A percentile compares a stretch with the other conserved stretches of the same genome.
Evolutionary conservation across 192 early-diverging fungal species (phyloP).

Genomic region (Oehlia diaphana): DNA sequence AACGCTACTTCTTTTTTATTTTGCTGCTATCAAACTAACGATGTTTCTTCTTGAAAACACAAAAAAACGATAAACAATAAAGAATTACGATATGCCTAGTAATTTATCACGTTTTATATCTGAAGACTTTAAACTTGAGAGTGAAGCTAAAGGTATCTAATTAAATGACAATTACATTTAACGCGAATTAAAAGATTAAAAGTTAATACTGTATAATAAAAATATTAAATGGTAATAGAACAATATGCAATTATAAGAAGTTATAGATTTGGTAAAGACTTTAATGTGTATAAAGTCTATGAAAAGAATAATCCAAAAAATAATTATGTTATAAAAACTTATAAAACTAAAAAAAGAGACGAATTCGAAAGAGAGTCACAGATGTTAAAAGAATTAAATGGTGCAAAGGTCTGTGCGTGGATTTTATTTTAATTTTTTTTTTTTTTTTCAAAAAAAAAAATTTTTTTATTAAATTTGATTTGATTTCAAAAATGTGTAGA

Average conservation of each 20-base stretch:
- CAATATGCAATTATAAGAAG: not conserved
- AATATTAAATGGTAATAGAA: not conserved
- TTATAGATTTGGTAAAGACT: not conserved
- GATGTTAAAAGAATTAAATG: not conserved
- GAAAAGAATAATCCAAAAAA: not conserved
- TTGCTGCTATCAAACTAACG: too few relatives aligned
- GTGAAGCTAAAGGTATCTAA: too few relatives aligned
- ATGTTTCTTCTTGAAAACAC: too few relatives aligned
- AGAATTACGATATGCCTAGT: too few relatives aligned
- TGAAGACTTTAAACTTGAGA: too few relatives aligned
- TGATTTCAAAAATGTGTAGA: not conserved
- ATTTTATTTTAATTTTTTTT: not conserved
- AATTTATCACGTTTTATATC: too few relatives aligned
- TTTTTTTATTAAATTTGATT: not conserved
- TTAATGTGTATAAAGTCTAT: slow-evolving; percentile 6
- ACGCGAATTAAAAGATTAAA: not conserved
- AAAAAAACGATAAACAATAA: too few relatives aligned
- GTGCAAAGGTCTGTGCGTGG: not conserved
- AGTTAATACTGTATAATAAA: not conserved
- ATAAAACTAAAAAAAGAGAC: not conserved
- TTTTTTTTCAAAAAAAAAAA: too few relatives aligned
- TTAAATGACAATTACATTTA: not conserved
- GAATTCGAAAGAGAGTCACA: not conserved
- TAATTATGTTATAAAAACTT: not conserved
- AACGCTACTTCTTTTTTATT: too few relatives aligned